Conservation (phyloP, 2,329 filamentous ascomycete species). For the Aspergillus fumigatiaffinis region DNA sequence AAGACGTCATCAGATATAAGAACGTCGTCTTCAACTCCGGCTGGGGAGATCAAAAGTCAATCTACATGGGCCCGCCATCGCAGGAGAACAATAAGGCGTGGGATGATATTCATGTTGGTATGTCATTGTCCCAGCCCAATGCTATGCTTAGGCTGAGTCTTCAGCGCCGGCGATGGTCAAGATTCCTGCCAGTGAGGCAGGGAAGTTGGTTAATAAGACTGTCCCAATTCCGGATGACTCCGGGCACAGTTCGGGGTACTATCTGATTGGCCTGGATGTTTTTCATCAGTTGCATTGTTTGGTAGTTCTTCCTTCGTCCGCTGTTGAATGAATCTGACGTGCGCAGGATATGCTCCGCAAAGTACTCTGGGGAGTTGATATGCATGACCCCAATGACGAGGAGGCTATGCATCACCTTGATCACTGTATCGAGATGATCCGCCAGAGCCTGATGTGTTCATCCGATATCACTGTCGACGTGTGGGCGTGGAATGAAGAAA, state of each 20-base stretch:
- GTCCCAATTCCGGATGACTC: constrained; percentile 8
- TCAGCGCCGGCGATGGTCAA: constrained; percentile 4
- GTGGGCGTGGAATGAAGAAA: constrained; percentile 7
- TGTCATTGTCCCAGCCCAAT: neutral
- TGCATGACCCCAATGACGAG: neutral
- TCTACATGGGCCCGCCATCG: constrained; percentile 8
- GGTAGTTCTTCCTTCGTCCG: constrained; percentile 5
- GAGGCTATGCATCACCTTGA: constrained; percentile 11
- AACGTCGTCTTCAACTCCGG: constrained; percentile 5
- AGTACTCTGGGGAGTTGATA: neutral
- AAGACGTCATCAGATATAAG: constrained; percentile 7
- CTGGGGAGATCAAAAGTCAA: neutral
- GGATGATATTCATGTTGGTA: constrained; percentile 9
- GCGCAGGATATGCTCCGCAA: neutral
- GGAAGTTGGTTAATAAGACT: constrained; percentile 9
- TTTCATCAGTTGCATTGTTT: constrained; percentile 24
- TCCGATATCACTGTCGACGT: constrained; percentile 6
- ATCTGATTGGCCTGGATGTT: constrained; percentile 9
- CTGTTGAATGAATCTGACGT: neutral
- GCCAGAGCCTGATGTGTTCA: constrained; percentile 17
- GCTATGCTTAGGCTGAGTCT: neutral
- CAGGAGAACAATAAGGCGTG: constrained; percentile 8
- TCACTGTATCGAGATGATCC: constrained; percentile 14
- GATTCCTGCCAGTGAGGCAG: constrained; percentile 5
- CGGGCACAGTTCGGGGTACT: constrained; percentile 6